phyloP scores from a whole-genome alignment of 1,284 basidiomycete species.

The Boletus sp. region DNA sequence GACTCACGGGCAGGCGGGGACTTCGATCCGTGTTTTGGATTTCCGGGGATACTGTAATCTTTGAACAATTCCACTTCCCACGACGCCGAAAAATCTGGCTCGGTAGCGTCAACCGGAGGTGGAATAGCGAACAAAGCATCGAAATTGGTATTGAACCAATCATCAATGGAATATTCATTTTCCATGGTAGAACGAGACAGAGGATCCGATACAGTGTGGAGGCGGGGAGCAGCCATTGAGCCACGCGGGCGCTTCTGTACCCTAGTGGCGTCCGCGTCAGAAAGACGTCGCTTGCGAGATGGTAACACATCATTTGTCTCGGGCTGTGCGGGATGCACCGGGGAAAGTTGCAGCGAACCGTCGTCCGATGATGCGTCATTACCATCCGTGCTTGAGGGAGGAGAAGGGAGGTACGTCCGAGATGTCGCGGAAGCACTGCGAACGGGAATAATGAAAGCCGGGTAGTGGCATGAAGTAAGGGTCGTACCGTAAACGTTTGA shows the following conservation, averaged over 20 bases:
- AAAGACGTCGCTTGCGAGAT: slow-evolving; percentile 35
- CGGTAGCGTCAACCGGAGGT: slow-evolving; percentile 19
- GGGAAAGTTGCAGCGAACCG: not conserved
- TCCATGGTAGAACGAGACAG: slow-evolving; percentile 13
- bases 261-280: slow-evolving; percentile 22
- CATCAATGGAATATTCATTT: slow-evolving; percentile 23
- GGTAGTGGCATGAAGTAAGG: not conserved
- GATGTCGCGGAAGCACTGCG: slow-evolving; percentile 3
- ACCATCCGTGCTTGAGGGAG: slow-evolving; percentile 16
- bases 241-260: slow-evolving; percentile 26
- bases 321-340: not conserved
- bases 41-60: slow-evolving; percentile 22
- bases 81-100: slow-evolving; percentile 16
- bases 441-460: not conserved
- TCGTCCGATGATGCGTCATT: not conserved
- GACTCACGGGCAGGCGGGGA: slow-evolving; percentile 13
- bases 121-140: slow-evolving; percentile 28
- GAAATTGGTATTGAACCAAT: slow-evolving; percentile 30
- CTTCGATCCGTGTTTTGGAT: not conserved
- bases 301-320: not conserved
- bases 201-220: slow-evolving; percentile 32
- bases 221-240: slow-evolving; percentile 12
- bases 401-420: slow-evolving; percentile 17
- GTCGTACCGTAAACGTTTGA: slow-evolving; percentile 31
- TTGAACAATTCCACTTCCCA: slow-evolving; percentile 31